A percentile compares a stretch with the other conserved stretches of the same genome.
Conservation (phyloP, 78 protist species). For the Planoprotostelium fungivorum region DNA sequence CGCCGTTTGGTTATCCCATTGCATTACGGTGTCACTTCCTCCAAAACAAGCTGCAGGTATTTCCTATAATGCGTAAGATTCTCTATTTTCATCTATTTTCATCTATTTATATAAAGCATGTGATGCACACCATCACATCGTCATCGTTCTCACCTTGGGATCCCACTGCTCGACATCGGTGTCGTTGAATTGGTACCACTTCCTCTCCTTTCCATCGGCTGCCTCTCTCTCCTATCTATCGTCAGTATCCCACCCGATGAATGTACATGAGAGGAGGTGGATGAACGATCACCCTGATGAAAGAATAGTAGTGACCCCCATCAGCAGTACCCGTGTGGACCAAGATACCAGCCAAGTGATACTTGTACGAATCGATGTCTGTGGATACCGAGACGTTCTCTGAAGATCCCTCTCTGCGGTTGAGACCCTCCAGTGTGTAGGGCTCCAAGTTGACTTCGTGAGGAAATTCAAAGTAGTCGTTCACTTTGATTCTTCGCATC, state of each 20-base stretch:
- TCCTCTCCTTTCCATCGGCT: slow-evolving; percentile 18
- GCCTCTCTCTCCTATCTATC: neutral
- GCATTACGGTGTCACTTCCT: slow-evolving; percentile 39
- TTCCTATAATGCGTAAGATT: slow-evolving; percentile 11
- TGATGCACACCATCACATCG: too few relatives aligned
- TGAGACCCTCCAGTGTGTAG: slow-evolving; percentile 59
- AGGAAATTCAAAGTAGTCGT: slow-evolving; percentile 65
- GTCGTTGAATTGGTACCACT: slow-evolving; percentile 70
- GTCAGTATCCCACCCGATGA: neutral
- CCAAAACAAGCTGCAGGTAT: slow-evolving; percentile 59
- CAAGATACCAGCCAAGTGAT: slow-evolving; percentile 71
- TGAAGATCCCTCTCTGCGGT: slow-evolving; percentile 25
- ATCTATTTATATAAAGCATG: too few relatives aligned
- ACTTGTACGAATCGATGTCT: slow-evolving; percentile 21
- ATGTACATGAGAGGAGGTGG: neutral
- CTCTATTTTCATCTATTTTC: neutral
- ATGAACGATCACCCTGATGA: slow-evolving; percentile 41
- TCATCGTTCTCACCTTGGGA: slow-evolving; percentile 7
- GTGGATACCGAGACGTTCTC: neutral
- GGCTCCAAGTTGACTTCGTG: slow-evolving; percentile 51
- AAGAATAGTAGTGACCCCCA: slow-evolving; percentile 76
- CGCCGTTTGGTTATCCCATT: slow-evolving; percentile 6
- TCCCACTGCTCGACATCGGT: slow-evolving; percentile 51
- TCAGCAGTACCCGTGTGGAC: slow-evolving; percentile 78
- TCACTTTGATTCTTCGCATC: slow-evolving; percentile 63